phyloP scores from a whole-genome alignment of 805 yeast species.

The Zygosaccharomyces pseudorouxii region DNA sequence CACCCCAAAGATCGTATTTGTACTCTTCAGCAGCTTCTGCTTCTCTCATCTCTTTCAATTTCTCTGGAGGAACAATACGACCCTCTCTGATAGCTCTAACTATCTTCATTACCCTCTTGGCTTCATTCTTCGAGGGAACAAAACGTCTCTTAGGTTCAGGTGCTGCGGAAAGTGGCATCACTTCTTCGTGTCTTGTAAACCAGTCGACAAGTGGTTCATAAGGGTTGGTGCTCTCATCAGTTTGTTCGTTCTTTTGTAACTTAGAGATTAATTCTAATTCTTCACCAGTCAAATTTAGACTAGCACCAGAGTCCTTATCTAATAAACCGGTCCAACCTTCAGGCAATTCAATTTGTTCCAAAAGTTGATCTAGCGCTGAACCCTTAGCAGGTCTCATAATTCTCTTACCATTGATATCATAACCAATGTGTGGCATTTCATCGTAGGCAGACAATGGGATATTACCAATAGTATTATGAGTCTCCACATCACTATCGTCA shows the following conservation, averaged over 20 bases:
- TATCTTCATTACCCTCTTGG: conserved; percentile 91
- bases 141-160: conserved; percentile 98
- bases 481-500: conserved; percentile 84
- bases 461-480: conserved; percentile 87
- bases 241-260: conserved; percentile 77
- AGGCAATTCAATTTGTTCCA: conserved; percentile 90
- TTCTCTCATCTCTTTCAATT: conserved; percentile 46
- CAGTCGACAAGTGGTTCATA: conserved; percentile 94
- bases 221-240: conserved; percentile 76
- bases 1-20: conserved; percentile 83
- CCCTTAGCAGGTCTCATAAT: conserved; percentile 99
- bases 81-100: conserved; percentile 97
- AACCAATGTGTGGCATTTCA: conserved; percentile 95
- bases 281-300: conserved; percentile 76
- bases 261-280: conserved; percentile 85
- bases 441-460: conserved; percentile 91
- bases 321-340: conserved; percentile 98
- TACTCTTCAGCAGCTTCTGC: conserved; percentile 49
- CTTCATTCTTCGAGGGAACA: conserved; percentile 95
- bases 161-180: conserved; percentile 86
- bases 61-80: conserved; percentile 72
- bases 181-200: conserved; percentile 81
- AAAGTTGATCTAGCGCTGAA: conserved; percentile 82
- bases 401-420: conserved; percentile 94
- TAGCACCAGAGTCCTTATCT: conserved; percentile 82